A percentile compares a stretch with the other conserved stretches of the same genome.
Evolutionary conservation across 2,329 filamentous ascomycete species (phyloP).

Genomic region (Paracamarosporium sp.): DNA sequence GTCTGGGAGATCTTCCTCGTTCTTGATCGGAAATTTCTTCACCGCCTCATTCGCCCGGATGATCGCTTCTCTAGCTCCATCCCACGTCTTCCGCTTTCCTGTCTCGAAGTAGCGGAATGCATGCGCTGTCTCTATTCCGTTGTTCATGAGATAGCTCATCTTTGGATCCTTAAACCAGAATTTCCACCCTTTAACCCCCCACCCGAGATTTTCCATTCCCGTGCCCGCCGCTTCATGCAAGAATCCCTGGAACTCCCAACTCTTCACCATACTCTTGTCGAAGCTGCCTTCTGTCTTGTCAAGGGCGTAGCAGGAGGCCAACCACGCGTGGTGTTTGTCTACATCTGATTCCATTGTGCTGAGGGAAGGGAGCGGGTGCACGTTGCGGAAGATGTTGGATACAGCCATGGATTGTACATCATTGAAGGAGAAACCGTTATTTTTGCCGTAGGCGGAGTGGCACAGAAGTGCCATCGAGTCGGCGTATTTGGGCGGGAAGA

Average conservation of each 20-base stretch:
- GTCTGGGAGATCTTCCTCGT: conserved; percentile 1
- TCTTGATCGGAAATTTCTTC: conserved; percentile 16
- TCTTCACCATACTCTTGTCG: conserved; percentile 24
- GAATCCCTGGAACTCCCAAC: conserved; percentile 34
- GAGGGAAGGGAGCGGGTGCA: conserved; percentile 14
- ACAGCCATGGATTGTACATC: conserved; percentile 23
- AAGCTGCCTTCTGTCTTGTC: conserved; percentile 19
- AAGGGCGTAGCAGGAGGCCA: conserved; percentile 15
- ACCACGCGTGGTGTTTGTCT: conserved; percentile 18
- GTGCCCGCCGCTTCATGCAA: conserved; percentile 41
- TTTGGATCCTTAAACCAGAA: conserved; percentile 43
- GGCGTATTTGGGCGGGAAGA: conserved; percentile 19
- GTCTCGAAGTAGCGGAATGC: conserved; percentile 45
- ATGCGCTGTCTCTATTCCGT: conserved; percentile 42
- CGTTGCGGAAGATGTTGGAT: conserved; percentile 19
- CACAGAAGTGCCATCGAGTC: conserved; percentile 20
- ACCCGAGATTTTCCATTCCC: conserved; percentile 42
- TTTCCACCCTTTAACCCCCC: conserved; percentile 38
- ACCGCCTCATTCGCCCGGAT: conserved; percentile 19
- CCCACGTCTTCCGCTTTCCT: conserved; percentile 33
- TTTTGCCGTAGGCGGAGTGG: conserved; percentile 22
- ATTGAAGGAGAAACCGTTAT: conserved; percentile 27
- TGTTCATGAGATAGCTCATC: conserved; percentile 39
- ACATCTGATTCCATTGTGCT: conserved; percentile 13
- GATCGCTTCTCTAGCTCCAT: conserved; percentile 21